These are phyloP conservation scores for Batkoa obscura DNA, from an alignment of 371 early-diverging fungal species.

Conservation along the genomic window DNA sequence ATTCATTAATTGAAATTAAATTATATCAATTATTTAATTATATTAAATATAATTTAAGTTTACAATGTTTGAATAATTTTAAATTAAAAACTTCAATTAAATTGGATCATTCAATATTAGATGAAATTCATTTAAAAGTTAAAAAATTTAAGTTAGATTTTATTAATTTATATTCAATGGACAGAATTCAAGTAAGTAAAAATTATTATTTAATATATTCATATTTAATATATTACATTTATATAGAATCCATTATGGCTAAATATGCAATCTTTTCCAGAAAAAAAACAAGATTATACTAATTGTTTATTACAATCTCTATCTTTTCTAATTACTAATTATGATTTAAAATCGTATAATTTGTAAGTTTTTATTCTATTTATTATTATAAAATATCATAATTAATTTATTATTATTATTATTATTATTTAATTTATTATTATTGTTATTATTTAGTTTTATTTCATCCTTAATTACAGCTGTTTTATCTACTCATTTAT, in stretches of 20 bases:
- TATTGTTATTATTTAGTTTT: slow-evolving; percentile 11
- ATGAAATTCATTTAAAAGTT: too few species aligned
- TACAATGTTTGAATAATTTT: too few species aligned
- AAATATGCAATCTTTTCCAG: slow-evolving; percentile 40
- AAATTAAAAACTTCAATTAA: too few species aligned
- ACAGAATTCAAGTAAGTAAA: slow-evolving; percentile 30
- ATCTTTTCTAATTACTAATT: slow-evolving; percentile 21
- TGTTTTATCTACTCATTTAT: slow-evolving; percentile 31
- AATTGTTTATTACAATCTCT: slow-evolving; percentile 26
- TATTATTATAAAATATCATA: too few species aligned
- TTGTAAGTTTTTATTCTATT: too few species aligned
- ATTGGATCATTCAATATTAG: too few species aligned
- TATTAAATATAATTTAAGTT: too few species aligned
- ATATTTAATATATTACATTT: background rate
- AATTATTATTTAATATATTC: slow-evolving; percentile 20
- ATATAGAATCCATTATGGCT: slow-evolving; percentile 37
- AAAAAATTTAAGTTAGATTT: too few species aligned
- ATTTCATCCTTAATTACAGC: slow-evolving; percentile 31
- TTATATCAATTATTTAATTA: slow-evolving; percentile 35
- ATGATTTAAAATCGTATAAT: slow-evolving; percentile 17
- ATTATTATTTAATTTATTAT: too few species aligned
- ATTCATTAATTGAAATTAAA: slow-evolving; percentile 34
- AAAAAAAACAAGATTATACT: slow-evolving; percentile 22
- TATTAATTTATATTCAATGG: too few species aligned
- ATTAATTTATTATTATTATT: too few species aligned